Evolutionary conservation across 2,329 filamentous ascomycete genomes (phyloP).

Genomic region (Aspergillus melleus): DNA sequence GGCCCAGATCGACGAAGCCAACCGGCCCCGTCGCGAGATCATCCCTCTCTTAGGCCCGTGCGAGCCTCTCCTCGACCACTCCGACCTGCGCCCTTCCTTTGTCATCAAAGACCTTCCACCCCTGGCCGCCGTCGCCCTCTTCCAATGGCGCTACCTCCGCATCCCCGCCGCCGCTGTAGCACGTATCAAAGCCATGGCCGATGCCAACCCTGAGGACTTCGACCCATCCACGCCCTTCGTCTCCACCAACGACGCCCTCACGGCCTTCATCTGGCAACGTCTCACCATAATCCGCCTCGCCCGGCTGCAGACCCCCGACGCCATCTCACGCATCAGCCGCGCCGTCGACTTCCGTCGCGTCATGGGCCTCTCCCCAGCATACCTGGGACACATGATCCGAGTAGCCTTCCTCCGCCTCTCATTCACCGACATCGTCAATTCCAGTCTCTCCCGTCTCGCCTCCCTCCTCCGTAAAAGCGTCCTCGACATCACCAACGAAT

Average conservation of each 20-base stretch:
- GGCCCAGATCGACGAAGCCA: conserved; percentile 16
- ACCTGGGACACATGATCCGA: conserved; percentile 24
- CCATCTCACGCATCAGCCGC: conserved; percentile 14
- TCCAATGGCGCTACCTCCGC: conserved; percentile 13
- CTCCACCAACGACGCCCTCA: conserved; percentile 22
- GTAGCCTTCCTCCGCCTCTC: conserved; percentile 13
- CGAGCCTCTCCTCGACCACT: conserved; percentile 16
- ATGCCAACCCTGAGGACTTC: conserved; percentile 2
- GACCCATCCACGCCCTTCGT: conserved; percentile 2
- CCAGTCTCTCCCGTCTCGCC: conserved; percentile 3
- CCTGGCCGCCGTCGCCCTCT: conserved; percentile 2
- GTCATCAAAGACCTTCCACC: background rate
- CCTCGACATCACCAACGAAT: conserved; percentile 1
- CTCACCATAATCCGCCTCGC: conserved; percentile 10
- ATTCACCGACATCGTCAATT: background rate
- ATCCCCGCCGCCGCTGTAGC: conserved; percentile 5
- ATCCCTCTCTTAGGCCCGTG: conserved; percentile 13
- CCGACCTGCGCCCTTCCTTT: conserved; percentile 4
- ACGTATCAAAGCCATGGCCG: conserved; percentile 7
- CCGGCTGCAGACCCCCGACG: background rate
- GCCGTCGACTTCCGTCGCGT: conserved; percentile 21
- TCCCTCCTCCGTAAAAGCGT: conserved; percentile 1
- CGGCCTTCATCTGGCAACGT: conserved; percentile 21
- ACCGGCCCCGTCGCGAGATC: conserved; percentile 16
- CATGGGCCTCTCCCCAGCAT: conserved; percentile 14